Base-by-base conservation (phyloP, 163 green algal genomes). In the Scenedesmus sp. region DNA sequence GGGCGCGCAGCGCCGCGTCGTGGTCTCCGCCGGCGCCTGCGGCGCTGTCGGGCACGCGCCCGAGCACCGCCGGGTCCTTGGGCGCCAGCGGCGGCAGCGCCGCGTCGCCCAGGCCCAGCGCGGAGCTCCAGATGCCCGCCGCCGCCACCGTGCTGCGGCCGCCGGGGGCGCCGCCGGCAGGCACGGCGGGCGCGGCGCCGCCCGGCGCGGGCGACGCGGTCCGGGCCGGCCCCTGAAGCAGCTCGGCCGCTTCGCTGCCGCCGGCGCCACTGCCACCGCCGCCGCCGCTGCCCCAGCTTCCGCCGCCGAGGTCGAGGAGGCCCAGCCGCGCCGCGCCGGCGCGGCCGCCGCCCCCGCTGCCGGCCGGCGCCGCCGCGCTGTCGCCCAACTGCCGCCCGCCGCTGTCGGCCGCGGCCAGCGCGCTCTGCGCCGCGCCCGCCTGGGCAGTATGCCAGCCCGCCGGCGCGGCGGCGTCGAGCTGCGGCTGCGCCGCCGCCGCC, bases 281-380 rank as follows among this genome's bases (percentile, higher is more conserved):
- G 34, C 39, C 36, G 44, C 28, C 42, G 20, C 24, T 70, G 26
- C 80, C 80, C 80, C 81, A 86, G 62, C 60, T 77, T 5, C 69
- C 82, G 26, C 75, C 82, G 18, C 82, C 82, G 9, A 84, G 64
- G 31, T 84, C 82, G 44, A 84, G 53, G 5, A 84, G 78, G n/a
- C 76, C 64, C 15, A 84, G 76, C 18, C 63, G 70, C 17, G 73
- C 66, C 7, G 47, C 22, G 9, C 48, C 80, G 28, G 36, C 51
- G 6, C 11, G 47, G 51, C 42, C 54, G 57, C 72, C 44, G 18
- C 26, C 62, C 33, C 45, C 39, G 65, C 10, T 18, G 15, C 22
- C 71, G 26, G 45, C 24, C 26, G 28, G 22, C 28, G 10, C 24
- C 34, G 33, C 51, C n/a, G 5, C 34, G 31, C 9, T 39, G 26